Base-by-base conservation (phyloP, 164 flowering plant genomes). In the Annona cherimola region DNA sequence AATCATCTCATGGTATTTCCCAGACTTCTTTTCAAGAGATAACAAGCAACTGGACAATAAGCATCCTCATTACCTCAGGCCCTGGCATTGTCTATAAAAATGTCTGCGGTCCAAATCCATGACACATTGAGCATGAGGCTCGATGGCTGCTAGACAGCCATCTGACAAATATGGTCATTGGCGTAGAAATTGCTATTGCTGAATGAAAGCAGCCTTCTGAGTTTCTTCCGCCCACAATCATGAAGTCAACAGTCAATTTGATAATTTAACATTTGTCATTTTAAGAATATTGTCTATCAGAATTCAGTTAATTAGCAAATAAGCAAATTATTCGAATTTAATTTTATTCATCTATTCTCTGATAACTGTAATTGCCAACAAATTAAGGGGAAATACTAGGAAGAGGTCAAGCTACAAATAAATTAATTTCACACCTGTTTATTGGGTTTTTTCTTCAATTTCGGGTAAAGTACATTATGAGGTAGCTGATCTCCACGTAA, bases 401-500 rank as follows among this genome's bases (percentile, higher is more conserved):
- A 8, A 65, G 5, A 11, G 2, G 41, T 45, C 45, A 61, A 18
- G 40, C 8, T 55, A 14, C 19, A 8, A 40, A 3, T 54, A 42
- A 42, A 26, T 55, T 18, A 11, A 20, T 61, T 44, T 19, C 61
- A 18, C 42, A 94, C 98, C 89, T 86, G 73, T 63, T 86, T 87
- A 57, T 76, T 85, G 5, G 71, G 78, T 80, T 89, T 90, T 84
- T 89, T 92, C 85, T 88, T 93, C 9, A 84, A 83, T 76, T 85
- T 93, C 1, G 96, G 96, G 77, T 91, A 73, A 8, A 93, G 89
- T 35, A 81, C 73, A 83, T 88, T 93, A 70, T 89, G 92, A 35
- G 98, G 93, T 5, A 95, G 92, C 78, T 95, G 99, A 84, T 95
- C 99, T 80, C 93, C 99, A 40, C 97, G 96, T 74, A 95, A 75